These are phyloP conservation scores for Clarireedia homoeocarpa DNA, from an alignment of 2,329 filamentous ascomycete species.

Conservation along the genomic window DNA sequence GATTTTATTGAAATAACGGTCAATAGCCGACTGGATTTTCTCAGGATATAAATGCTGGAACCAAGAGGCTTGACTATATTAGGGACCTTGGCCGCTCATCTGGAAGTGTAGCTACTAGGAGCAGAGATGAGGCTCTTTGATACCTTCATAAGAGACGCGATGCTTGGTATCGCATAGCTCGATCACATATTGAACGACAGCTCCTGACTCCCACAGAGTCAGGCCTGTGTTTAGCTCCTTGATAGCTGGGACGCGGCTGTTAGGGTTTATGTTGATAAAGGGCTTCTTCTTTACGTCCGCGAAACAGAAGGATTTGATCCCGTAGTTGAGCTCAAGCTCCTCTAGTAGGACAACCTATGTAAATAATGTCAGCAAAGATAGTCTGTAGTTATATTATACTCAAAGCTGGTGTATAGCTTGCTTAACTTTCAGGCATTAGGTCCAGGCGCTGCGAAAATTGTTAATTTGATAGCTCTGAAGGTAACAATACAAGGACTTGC, in stretches of 20 bases:
- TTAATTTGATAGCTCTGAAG: too few relatives aligned
- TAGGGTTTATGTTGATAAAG: conserved; percentile 30
- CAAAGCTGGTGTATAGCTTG: too few relatives aligned
- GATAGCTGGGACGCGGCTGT: conserved; percentile 26
- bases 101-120: conserved; percentile 36
- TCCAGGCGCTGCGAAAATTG: too few relatives aligned
- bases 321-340: conserved; percentile 36
- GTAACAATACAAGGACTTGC: too few relatives aligned
- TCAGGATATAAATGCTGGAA: too few relatives aligned
- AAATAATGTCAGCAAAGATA: background rate
- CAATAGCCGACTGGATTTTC: too few relatives aligned
- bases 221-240: conserved; percentile 36
- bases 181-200: conserved; percentile 37
- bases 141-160: conserved; percentile 29
- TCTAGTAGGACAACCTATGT: conserved; percentile 24
- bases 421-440: too few relatives aligned
- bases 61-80: conserved; percentile 29
- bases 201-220: conserved; percentile 38
- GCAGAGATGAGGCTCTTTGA: conserved; percentile 27
- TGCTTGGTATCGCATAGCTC: conserved; percentile 35
- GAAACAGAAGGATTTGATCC: conserved; percentile 31
- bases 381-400: too few relatives aligned
- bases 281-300: conserved; percentile 33
- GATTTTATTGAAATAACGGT: too few relatives aligned
- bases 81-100: conserved; percentile 32